A percentile compares a stretch with the other conserved stretches of the same genome.
phyloP scores from a whole-genome alignment of 2,329 filamentous ascomycete genomes.

The Rhynchosporium graminicola region DNA sequence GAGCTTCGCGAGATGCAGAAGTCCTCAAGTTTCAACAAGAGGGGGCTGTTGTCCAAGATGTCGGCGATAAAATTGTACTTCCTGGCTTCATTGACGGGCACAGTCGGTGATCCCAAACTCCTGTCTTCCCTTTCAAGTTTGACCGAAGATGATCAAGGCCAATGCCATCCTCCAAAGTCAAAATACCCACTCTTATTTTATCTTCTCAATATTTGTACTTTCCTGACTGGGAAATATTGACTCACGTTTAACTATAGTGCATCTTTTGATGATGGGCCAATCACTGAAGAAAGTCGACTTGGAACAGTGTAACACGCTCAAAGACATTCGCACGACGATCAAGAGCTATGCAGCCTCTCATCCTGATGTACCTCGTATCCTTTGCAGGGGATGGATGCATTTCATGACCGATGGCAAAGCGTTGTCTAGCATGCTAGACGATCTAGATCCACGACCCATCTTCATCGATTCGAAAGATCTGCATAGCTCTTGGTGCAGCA shows the following conservation, averaged over 20 bases:
- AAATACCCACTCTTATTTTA: too few species aligned
- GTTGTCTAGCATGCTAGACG: constrained; percentile 52
- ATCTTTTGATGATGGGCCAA: constrained; percentile 56
- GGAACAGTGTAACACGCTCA: constrained; percentile 47
- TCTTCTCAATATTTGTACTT: too few species aligned
- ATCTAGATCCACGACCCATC: constrained; percentile 52
- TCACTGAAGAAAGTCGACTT: constrained; percentile 54
- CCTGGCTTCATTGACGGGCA: constrained; percentile 60
- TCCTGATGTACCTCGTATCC: constrained; percentile 49
- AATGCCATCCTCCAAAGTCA: too few species aligned
- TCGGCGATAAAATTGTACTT: constrained; percentile 47
- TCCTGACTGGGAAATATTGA: too few species aligned
- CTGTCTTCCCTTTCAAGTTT: too few species aligned
- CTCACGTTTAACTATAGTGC: constrained; percentile 39
- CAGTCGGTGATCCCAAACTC: constrained; percentile 27
- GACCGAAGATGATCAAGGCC: too few species aligned
- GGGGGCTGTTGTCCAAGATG: constrained; percentile 38
- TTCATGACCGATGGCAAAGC: constrained; percentile 54
- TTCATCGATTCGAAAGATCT: constrained; percentile 59
- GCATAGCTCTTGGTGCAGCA: constrained; percentile 58
- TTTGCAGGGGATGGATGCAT: constrained; percentile 59
- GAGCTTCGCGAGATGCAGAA: constrained; percentile 36
- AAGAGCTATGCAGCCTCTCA: constrained; percentile 47
- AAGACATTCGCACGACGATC: constrained; percentile 52
- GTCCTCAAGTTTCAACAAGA: constrained; percentile 23